Base-by-base conservation (phyloP, 2,329 filamentous ascomycete genomes). In the Diaporthe nobilis region DNA sequence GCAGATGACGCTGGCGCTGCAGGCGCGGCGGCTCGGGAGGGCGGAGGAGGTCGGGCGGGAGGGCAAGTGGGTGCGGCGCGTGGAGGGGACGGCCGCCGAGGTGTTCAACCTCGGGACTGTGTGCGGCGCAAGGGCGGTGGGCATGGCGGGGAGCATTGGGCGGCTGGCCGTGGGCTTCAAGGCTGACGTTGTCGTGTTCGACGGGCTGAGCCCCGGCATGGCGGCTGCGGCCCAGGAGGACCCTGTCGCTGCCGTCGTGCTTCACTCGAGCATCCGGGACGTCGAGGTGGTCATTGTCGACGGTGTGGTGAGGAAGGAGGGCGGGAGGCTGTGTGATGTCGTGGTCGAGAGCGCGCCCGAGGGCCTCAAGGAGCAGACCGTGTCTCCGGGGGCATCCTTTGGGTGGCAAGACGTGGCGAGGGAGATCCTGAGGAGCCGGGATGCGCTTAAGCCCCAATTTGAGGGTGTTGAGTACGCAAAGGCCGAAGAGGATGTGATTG, bases 21-120 rank as follows among this genome's bases (percentile, higher is more conserved):
- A 84, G 75, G 77, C 79, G 8, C 78, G 82, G 3, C 81, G 84
- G 12, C 79, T 76, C 2, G 75, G 78, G 37, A 77, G 79, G n/a
- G 82, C 83, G n/a, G 71, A 81, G 42, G 77, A 79, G 42, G 79
- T 85, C 37, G 60, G 80, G 20, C 71, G 79, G 8, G 9, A 78
- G 13, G 79, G 79, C 0, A 78, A 80, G 63, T 79, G 81, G 47
- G 81, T 81, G 2, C 74, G 72, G 4, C 79, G 77, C 63, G 75
- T 82, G 0, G 82, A 81, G 34, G 79, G 83, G 42, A 81, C 81
- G 0, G 84, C 84, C 0, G 83, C 86, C 60, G 83, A 88, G 53
- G 86, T 83, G 3, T 89, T 87, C 79, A 88, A 89, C 76, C 83
- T 90, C 8, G 87, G 82, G 0, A 90, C 87, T 0, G 83, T 89